These are phyloP conservation scores for Arthroderma sp. DNA, from an alignment of 2,329 filamentous ascomycete genomes.

Conservation along the genomic window DNA sequence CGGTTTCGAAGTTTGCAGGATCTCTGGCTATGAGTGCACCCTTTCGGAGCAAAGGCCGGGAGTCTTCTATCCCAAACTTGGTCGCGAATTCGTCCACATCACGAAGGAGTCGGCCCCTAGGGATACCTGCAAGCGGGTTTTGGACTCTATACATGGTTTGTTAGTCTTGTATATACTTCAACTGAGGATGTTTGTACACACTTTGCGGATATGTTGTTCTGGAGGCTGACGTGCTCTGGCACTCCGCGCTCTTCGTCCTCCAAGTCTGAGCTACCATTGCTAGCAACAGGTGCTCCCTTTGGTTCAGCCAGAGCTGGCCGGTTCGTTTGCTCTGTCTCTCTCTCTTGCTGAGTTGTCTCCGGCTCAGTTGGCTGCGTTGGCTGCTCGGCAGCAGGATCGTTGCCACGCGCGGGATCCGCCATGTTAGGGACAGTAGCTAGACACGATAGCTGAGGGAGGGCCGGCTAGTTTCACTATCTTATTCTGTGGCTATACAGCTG, in stretches of 20 bases:
- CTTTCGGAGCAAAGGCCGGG: constrained; percentile 33
- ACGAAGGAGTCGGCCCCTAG: constrained; percentile 26
- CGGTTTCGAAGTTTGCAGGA: constrained; percentile 34
- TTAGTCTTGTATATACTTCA: not conserved
- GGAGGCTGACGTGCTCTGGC: constrained; percentile 19
- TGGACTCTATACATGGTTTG: constrained; percentile 29
- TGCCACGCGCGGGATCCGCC: not conserved
- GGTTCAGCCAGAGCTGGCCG: not conserved
- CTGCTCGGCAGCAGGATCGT: not conserved
- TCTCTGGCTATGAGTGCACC: constrained; percentile 41
- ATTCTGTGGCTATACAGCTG: not conserved
- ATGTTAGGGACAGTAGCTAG: not conserved
- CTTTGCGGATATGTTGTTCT: constrained; percentile 23
- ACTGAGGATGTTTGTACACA: constrained; percentile 12
- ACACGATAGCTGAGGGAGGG: not conserved
- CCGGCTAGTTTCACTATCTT: not conserved
- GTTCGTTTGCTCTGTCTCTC: not conserved
- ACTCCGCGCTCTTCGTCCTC: constrained; percentile 18
- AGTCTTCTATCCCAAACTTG: constrained; percentile 32
- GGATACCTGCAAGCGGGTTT: constrained; percentile 35
- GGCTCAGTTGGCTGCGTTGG: not conserved
- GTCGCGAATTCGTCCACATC: constrained; percentile 35
- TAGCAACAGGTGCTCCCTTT: not conserved
- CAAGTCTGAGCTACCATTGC: not conserved
- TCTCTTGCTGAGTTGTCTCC: not conserved